Conservation (phyloP, 2,329 filamentous ascomycete species). For the Mollisia scopiformis region DNA sequence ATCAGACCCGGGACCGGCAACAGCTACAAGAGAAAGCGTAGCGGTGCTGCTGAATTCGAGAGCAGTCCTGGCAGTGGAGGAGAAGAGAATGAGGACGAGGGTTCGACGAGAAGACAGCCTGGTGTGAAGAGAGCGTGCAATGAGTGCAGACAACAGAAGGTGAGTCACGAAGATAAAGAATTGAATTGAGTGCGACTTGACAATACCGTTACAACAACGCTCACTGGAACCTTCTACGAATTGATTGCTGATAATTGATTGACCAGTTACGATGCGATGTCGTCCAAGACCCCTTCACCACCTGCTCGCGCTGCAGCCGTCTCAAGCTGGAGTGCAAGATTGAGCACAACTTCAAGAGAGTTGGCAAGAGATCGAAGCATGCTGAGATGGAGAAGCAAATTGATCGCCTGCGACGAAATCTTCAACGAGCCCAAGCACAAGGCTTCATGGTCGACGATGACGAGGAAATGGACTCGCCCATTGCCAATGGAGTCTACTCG, state of each 20-base stretch:
- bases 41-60: conserved; percentile 51
- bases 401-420: conserved; percentile 64
- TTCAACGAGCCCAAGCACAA: conserved; percentile 61
- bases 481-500: conserved; percentile 58
- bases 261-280: conserved; percentile 80
- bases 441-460: conserved; percentile 59
- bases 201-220: conserved; percentile 7
- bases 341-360: conserved; percentile 84
- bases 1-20: conserved; percentile 31
- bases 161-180: conserved; percentile 46
- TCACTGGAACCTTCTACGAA: conserved; percentile 4
- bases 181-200: conserved; percentile 9
- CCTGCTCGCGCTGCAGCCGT: conserved; percentile 77
- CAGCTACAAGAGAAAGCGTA: conserved; percentile 61
- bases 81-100: conserved; percentile 56
- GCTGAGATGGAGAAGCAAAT: conserved; percentile 88
- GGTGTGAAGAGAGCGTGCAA: conserved; percentile 82
- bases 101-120: conserved; percentile 66
- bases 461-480: conserved; percentile 60
- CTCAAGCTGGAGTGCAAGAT: conserved; percentile 84
- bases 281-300: conserved; percentile 76
- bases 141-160: conserved; percentile 85
- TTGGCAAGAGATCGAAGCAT: conserved; percentile 81
- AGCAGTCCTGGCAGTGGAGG: conserved; percentile 62
- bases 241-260: background rate